Evolutionary conservation across 2,329 filamentous ascomycete genomes (phyloP), one percentile per base, ranked within the genome.

Genomic region (Tolypocladium cylindrosporum): DNA sequence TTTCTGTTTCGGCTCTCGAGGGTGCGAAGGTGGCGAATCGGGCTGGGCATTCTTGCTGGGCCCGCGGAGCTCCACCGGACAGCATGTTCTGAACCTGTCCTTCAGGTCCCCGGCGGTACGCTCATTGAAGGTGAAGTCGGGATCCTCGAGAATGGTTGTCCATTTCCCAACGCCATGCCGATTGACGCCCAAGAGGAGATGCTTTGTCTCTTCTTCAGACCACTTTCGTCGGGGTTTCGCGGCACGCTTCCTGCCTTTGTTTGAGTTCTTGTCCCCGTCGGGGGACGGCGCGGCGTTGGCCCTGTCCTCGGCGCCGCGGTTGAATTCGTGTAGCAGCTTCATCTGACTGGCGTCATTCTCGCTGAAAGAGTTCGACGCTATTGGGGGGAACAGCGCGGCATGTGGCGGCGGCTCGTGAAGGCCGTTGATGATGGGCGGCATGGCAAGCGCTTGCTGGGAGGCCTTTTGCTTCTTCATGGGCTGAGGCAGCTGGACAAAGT

Each of bases 61-160:
- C 31, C 72, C 72, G 54, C 81, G 78, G 42, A 87, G 74, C 67
- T 87, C 84, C 40, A 79, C 77, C 0, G 84, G 84, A 61, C 84
- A 87, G 66, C 84, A 87, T 4, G 84, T 87, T 55, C 84, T 77
- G 65, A 87, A 87, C 14, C 85, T 77, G 67, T 87, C 84, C 67
- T 87, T 87, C 55, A 87, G 68, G 64, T 87, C 84, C 10, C 82
- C 82, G 4, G 83, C 82, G 1, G 80, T 82, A 59, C 85, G 79
- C 19, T 77, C 77, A 63, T 85, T 83, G 71, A 87, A 87, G 13
- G 69, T 75, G 65, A 85, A 87, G 48, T 78, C 78, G 0, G 77
- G 69, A 60, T 87, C 85, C 55, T 85, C 82, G 31, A 87, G 71
- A 39, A 87, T 87, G 58, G 76, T 80, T 10, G 82, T 85, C 84